These are phyloP conservation scores for Globisporangium solare DNA, from an alignment of 352 stramenopile genomes.

Conservation along the genomic window DNA sequence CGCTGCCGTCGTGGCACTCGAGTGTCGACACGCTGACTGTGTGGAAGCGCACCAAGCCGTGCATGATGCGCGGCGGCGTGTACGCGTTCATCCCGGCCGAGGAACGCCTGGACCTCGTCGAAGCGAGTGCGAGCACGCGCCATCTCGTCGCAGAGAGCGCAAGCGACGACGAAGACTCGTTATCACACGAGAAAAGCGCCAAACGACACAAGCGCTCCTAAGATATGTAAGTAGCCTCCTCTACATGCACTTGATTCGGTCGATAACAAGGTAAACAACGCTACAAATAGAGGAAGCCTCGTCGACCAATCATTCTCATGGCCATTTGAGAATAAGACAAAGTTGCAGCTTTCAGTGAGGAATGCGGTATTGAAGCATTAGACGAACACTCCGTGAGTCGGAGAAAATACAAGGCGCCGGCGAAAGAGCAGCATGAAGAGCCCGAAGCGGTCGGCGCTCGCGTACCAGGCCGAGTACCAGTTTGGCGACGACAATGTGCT, in stretches of 20 bases:
- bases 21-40: conserved; percentile 91
- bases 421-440: conserved; percentile 55
- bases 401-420: no score
- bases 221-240: neutral
- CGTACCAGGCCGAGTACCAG: conserved; percentile 62
- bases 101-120: conserved; percentile 67
- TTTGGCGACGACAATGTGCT: conserved; percentile 61
- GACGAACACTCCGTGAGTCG: neutral
- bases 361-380: neutral
- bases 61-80: conserved; percentile 74
- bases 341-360: neutral
- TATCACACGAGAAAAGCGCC: neutral
- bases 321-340: neutral
- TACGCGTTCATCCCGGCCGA: conserved; percentile 77
- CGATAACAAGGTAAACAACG: neutral
- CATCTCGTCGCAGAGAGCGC: conserved; percentile 38
- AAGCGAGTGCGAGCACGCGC: conserved; percentile 54
- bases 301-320: neutral
- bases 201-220: neutral
- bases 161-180: conserved; percentile 1
- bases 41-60: conserved; percentile 92
- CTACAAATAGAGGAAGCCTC: neutral
- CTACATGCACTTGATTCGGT: neutral
- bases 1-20: conserved; percentile 91
- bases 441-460: conserved; percentile 30